These are phyloP conservation scores for Suillus occidentalis DNA, from an alignment of 768 basidiomycete genomes.

Conservation along the genomic window DNA sequence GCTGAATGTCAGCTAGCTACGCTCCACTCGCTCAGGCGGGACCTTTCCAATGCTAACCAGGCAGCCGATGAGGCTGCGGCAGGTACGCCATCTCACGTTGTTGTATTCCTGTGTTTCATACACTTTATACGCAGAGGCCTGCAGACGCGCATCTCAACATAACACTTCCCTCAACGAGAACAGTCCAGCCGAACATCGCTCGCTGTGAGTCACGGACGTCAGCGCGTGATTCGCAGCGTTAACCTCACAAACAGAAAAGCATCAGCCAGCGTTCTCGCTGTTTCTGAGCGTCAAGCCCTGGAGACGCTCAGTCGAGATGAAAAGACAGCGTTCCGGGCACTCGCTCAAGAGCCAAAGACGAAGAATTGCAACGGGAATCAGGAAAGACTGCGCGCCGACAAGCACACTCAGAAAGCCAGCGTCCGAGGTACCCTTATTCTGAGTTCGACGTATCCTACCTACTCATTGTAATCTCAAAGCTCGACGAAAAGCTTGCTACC, in stretches of 20 bases:
- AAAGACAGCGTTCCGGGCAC: constrained; percentile 65
- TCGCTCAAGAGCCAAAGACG: constrained; percentile 68
- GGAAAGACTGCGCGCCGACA: constrained; percentile 51
- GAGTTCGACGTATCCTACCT: constrained; percentile 1
- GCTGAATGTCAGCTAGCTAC: no score
- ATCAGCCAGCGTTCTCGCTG: constrained; percentile 72
- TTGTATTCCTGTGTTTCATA: no score
- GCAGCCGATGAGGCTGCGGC: no score
- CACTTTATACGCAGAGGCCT: no score
- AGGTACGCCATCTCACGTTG: no score
- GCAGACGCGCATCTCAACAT: no score
- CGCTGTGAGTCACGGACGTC: constrained; percentile 12
- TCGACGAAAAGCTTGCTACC: constrained; percentile 56
- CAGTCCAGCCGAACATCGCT: constrained; percentile 78
- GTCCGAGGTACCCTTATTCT: constrained; percentile 48
- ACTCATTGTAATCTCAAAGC: constrained; percentile 26
- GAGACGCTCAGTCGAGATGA: constrained; percentile 82
- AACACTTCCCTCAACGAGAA: no score
- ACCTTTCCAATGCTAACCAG: no score
- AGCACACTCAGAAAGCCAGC: constrained; percentile 44
- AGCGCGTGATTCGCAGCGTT: not conserved
- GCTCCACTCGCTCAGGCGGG: no score
- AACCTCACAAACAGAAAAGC: constrained; percentile 58
- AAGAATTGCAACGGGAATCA: constrained; percentile 62
- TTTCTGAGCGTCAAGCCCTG: constrained; percentile 84